A percentile compares a stretch with the other conserved stretches of the same genome.
phyloP scores from a whole-genome alignment of 768 basidiomycete genomes.

The Tulasnella sp. region DNA sequence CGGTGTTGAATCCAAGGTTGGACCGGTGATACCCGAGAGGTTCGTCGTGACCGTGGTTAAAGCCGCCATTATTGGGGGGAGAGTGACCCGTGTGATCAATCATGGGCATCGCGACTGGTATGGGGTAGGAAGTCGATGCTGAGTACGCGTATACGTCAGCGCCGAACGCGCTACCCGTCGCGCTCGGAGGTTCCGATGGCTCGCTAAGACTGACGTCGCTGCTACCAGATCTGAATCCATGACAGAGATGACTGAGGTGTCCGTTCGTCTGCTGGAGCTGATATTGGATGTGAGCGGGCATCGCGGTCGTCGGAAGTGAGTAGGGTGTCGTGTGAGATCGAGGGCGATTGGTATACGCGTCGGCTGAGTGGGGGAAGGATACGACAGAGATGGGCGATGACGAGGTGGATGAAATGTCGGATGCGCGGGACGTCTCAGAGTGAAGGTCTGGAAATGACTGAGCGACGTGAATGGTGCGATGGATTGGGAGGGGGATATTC shows the following conservation, averaged over 20 bases:
- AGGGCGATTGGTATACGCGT: neutral
- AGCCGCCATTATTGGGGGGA: too few species aligned
- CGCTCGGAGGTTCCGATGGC: conserved; percentile 10
- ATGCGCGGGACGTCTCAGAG: neutral
- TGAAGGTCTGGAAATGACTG: conserved; percentile 7
- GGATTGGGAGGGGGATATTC: neutral
- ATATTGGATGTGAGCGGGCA: neutral
- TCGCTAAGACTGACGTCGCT: conserved; percentile 12
- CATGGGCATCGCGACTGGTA: too few species aligned
- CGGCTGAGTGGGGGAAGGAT: neutral
- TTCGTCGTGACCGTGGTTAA: too few species aligned
- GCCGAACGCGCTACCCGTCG: conserved; percentile 13
- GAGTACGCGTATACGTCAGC: neutral
- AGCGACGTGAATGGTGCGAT: conserved; percentile 10
- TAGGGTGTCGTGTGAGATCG: conserved; percentile 13
- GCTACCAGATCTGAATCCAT: neutral
- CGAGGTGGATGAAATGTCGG: neutral
- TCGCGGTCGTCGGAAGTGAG: neutral
- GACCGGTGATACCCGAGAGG: too few species aligned
- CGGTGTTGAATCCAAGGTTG: too few species aligned
- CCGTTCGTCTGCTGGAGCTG: too few species aligned
- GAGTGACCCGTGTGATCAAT: too few species aligned
- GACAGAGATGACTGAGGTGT: neutral
- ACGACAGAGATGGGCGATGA: neutral
- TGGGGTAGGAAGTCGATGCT: too few species aligned